These are phyloP conservation scores for Leccinum fuscescens DNA, from an alignment of 1,284 basidiomycete species.

Conservation along the genomic window DNA sequence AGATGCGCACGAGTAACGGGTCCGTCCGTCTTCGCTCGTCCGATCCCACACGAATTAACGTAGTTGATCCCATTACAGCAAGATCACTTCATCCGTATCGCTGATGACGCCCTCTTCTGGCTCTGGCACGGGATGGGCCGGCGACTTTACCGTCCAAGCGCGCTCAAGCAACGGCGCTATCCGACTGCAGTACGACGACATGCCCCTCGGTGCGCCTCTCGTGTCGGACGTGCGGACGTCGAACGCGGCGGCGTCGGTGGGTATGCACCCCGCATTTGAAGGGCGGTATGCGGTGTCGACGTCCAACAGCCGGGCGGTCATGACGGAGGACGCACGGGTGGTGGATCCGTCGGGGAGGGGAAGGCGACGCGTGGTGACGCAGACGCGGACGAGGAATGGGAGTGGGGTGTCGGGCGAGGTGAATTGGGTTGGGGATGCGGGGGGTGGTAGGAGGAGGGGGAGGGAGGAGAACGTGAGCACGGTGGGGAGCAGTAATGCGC, in stretches of 20 bases:
- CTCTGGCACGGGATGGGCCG: slow-evolving; percentile 9
- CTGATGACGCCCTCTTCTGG: slow-evolving; percentile 7
- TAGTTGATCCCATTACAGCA: background rate
- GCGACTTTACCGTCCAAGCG: slow-evolving; percentile 32
- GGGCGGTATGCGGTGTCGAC: slow-evolving; percentile 40
- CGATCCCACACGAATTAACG: background rate
- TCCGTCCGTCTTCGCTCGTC: background rate
- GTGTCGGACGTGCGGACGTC: slow-evolving; percentile 35
- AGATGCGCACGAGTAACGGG: slow-evolving; percentile 42
- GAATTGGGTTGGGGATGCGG: slow-evolving; percentile 13
- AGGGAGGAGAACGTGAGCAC: background rate
- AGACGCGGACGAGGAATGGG: background rate
- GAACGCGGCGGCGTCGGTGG: slow-evolving; percentile 37
- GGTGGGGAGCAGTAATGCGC: slow-evolving; percentile 27
- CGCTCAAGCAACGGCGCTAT: slow-evolving; percentile 38
- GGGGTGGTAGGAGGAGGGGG: background rate
- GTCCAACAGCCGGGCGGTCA: slow-evolving; percentile 25
- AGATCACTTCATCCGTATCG: slow-evolving; percentile 15
- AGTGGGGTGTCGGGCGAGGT: slow-evolving; percentile 14
- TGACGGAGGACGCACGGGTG: slow-evolving; percentile 12
- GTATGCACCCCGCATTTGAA: slow-evolving; percentile 42
- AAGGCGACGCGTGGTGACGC: slow-evolving; percentile 27
- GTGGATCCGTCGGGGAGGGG: slow-evolving; percentile 39
- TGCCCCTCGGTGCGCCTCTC: slow-evolving; percentile 34
- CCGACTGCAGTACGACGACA: slow-evolving; percentile 34